Evolutionary conservation across 306 rosid genomes (phyloP).

Genomic region (Pyrus betulifolia): DNA sequence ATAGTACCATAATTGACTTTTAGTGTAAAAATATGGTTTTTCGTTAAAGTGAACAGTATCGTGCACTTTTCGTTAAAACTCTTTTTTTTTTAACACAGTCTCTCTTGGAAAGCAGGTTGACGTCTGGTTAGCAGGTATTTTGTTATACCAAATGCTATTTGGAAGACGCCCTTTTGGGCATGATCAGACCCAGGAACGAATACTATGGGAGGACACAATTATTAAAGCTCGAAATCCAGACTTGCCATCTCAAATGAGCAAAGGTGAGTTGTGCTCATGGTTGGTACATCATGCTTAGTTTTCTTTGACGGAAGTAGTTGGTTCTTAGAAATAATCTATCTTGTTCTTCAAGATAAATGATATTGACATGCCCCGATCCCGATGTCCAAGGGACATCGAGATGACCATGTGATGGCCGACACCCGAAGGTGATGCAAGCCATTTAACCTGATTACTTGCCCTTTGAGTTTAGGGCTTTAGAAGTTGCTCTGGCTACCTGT

Average conservation of each 20-base stretch:
- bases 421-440: no score
- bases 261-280: constrained; percentile 52
- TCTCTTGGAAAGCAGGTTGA: constrained; percentile 66
- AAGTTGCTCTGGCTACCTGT: constrained; percentile 92
- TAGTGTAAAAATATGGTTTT: no score
- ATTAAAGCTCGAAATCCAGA: constrained; percentile 83
- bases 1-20: no score
- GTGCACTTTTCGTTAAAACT: no score
- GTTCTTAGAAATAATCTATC: background rate
- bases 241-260: constrained; percentile 88
- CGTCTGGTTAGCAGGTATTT: constrained; percentile 94
- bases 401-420: no score
- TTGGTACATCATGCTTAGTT: background rate
- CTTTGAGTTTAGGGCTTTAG: constrained; percentile 92
- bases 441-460: constrained; percentile 27
- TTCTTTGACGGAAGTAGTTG: background rate
- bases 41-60: no score
- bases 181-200: constrained; percentile 91
- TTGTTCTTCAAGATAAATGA: background rate
- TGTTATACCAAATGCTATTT: constrained; percentile 92
- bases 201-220: constrained; percentile 95
- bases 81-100: constrained; percentile 1
- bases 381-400: no score
- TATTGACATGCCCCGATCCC: no score
- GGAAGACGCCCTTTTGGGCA: constrained; percentile 97